Evolutionary conservation across 2,329 filamentous ascomycete genomes (phyloP).

Genomic region (Lasiodiplodia citricola): DNA sequence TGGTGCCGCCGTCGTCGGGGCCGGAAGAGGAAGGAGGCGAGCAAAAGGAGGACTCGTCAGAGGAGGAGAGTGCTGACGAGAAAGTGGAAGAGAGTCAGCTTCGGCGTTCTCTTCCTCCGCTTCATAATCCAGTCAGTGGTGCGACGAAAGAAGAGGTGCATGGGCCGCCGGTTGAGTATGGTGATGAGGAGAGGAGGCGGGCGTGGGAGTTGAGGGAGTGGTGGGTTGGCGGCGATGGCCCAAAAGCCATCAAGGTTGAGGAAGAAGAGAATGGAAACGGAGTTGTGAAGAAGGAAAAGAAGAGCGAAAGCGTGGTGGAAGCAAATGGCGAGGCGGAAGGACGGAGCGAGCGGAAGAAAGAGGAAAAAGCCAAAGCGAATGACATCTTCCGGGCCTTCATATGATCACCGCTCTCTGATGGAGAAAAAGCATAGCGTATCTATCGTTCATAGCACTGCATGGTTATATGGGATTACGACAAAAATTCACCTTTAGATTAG

Average conservation of each 20-base stretch:
- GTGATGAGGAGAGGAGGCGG: constrained; percentile 50
- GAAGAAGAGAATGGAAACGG: not conserved
- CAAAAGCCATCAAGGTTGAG: not conserved
- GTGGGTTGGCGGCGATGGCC: constrained; percentile 36
- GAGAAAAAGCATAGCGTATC: not conserved
- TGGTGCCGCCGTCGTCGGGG: not conserved
- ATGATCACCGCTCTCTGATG: not conserved
- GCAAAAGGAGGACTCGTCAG: not conserved
- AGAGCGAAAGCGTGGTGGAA: too few relatives aligned
- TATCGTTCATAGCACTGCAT: not conserved
- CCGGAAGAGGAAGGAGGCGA: constrained; percentile 11
- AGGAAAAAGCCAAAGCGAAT: not conserved
- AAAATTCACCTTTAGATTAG: not conserved
- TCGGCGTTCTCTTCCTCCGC: not conserved
- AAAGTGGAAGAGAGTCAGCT: not conserved
- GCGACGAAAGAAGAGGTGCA: constrained; percentile 49
- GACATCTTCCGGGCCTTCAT: not conserved
- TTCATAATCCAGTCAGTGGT: constrained; percentile 2
- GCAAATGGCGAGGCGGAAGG: not conserved
- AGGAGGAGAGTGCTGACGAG: not conserved
- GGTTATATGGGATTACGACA: not conserved
- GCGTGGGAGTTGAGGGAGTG: constrained; percentile 48
- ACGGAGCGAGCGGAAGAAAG: not conserved
- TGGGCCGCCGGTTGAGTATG: constrained; percentile 53
- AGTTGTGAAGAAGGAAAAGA: not conserved